Conservation (phyloP, 2,329 filamentous ascomycete species). For the Cladosporium halotolerans region DNA sequence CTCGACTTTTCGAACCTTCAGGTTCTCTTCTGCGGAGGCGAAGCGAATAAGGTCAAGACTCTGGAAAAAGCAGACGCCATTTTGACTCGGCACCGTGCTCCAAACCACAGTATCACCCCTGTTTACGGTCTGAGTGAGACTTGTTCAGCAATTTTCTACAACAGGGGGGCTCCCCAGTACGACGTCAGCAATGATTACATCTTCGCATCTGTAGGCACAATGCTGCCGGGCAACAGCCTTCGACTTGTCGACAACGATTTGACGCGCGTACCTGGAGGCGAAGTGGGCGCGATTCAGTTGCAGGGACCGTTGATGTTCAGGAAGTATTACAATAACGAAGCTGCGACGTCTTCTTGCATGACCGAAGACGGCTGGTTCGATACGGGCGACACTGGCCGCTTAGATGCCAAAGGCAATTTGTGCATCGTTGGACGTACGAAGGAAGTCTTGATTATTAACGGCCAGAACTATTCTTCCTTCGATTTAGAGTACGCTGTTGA, state of each 20-base stretch:
- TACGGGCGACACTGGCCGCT: conserved; percentile 18
- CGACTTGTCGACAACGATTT: not conserved
- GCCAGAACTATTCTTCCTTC: conserved; percentile 20
- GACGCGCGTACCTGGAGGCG: not conserved
- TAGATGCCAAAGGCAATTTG: conserved; percentile 19
- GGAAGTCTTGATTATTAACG: conserved; percentile 21
- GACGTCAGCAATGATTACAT: conserved; percentile 13
- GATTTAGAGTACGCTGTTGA: conserved; percentile 21
- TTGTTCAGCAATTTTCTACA: conserved; percentile 22
- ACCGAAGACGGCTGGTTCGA: conserved; percentile 34
- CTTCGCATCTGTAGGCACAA: conserved; percentile 17
- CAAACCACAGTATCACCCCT: conserved; percentile 15
- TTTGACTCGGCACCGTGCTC: conserved; percentile 14
- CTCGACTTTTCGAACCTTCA: conserved; percentile 29
- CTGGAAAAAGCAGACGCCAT: conserved; percentile 13
- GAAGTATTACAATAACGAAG: conserved; percentile 29
- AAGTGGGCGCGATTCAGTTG: not conserved
- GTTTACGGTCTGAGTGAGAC: conserved; percentile 22
- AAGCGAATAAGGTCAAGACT: conserved; percentile 34
- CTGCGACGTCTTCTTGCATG: conserved; percentile 31
- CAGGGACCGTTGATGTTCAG: conserved; percentile 32
- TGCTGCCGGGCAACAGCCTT: not conserved
- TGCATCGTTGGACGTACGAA: conserved; percentile 19
- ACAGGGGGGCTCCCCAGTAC: conserved; percentile 15
- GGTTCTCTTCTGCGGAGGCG: conserved; percentile 40